Base-by-base conservation (phyloP, 768 basidiomycete genomes). In the Trametes cingulata region DNA sequence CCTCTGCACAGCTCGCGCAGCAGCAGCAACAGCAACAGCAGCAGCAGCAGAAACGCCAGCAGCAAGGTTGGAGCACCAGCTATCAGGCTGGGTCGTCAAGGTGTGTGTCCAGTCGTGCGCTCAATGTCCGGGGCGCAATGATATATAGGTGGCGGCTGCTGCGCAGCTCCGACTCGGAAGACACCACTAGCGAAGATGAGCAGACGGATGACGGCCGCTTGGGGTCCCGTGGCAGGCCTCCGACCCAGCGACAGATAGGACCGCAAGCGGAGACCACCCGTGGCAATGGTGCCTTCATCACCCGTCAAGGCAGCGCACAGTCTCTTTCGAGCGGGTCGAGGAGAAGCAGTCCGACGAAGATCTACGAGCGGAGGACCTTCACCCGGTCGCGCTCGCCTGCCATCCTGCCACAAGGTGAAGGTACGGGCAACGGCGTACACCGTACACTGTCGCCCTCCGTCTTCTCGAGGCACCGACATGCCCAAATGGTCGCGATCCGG, bases 81-180 rank as follows among this genome's bases (percentile, higher is more conserved):
- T 93, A 93, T 74, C 88, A 91, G 59, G 91, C 87, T 27, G 91
- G 91, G 45, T 90, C 90, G 35, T 92, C 90, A 10, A 85, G 88
- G 90, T 88, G 67, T 62, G 82, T 67, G 5, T 24, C 15, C 19
- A 8, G 24, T 52, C 24, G 20, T 24, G 8, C 15, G 20, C 19
- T 22, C 33, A 10, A 19, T 45, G n/a, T 17, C 19, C 8, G n/a
- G 2, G 15, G n/a, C n/a, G n/a, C 9, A 13, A 42, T 20, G 42
- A 48, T 35, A 19, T 29, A 27, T 25, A 49, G 19, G 15, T 55
- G 19, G 35, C 40, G 17, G 35, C 33, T 27, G 17, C 10, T 49
- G 29, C 39, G 15, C 49, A 71, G 68, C 41, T 69, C 67, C 25
- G 67, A 66, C 24, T 67, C 67, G 24, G 68, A 60, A 22, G 54